Conservation (phyloP, 768 basidiomycete genomes). For the Boletellus ananas region DNA sequence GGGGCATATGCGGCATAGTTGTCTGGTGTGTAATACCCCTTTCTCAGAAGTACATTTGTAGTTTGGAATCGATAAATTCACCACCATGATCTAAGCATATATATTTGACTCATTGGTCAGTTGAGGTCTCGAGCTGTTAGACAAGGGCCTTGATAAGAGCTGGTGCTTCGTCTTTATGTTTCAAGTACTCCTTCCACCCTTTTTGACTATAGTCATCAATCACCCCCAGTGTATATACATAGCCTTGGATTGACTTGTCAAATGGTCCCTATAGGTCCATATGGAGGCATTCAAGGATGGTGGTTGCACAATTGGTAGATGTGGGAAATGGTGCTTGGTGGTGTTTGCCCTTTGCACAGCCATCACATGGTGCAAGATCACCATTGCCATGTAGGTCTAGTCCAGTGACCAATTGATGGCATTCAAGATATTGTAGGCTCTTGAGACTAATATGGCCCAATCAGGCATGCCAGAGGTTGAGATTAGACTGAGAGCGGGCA, state of each 20-base stretch:
- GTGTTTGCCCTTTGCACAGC: constrained; percentile 9
- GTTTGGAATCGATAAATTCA: background rate
- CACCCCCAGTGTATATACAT: constrained; percentile 1
- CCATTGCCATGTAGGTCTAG: constrained; percentile 4
- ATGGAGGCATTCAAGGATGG: background rate
- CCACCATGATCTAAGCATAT: background rate
- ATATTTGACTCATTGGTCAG: background rate
- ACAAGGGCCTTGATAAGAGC: constrained; percentile 1
- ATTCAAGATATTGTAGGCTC: background rate
- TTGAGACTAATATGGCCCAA: constrained; percentile 9
- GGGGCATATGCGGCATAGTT: background rate
- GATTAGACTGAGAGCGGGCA: background rate
- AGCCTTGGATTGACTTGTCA: constrained; percentile 4
- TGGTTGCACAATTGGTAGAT: background rate
- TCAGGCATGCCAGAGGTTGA: constrained; percentile 7
- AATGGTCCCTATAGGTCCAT: constrained; percentile 1
- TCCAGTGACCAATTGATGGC: constrained; percentile 4
- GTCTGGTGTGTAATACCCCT: background rate
- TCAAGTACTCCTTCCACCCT: constrained; percentile 11
- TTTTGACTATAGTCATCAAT: constrained; percentile 10
- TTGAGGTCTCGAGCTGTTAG: background rate
- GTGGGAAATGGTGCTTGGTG: constrained; percentile 6
- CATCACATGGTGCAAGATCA: constrained; percentile 2
- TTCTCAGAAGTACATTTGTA: background rate
- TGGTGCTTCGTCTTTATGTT: background rate